Conservation (phyloP, 2,329 filamentous ascomycete species). For the Chaetoscypha palmicola region DNA sequence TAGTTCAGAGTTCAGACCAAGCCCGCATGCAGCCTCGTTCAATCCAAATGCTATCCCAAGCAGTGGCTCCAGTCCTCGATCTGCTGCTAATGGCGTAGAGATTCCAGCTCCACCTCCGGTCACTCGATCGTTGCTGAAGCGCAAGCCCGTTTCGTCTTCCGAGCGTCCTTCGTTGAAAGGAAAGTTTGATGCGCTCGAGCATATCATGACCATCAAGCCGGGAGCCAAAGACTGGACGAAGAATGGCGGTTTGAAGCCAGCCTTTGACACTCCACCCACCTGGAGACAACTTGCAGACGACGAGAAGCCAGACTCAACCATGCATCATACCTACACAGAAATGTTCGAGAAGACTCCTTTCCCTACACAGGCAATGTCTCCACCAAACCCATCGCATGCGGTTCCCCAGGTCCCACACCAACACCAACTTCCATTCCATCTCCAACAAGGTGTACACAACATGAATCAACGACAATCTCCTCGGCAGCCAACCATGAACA, state of each 20-base stretch:
- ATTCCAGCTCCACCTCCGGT: slow-evolving; percentile 33
- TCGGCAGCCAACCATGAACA: slow-evolving; percentile 70
- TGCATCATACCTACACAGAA: slow-evolving; percentile 63
- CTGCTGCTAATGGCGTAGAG: slow-evolving; percentile 34
- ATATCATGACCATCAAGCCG: slow-evolving; percentile 48
- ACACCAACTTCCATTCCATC: slow-evolving; percentile 75
- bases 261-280: slow-evolving; percentile 76
- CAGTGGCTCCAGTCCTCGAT: slow-evolving; percentile 64
- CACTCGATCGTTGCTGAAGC: slow-evolving; percentile 50
- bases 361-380: slow-evolving; percentile 50
- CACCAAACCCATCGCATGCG: slow-evolving; percentile 61
- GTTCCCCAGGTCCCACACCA: slow-evolving; percentile 72
- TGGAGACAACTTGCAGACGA: slow-evolving; percentile 71
- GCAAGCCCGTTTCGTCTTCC: slow-evolving; percentile 59
- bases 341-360: slow-evolving; percentile 67
- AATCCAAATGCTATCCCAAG: slow-evolving; percentile 59
- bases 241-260: slow-evolving; percentile 76
- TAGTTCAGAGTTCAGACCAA: slow-evolving; percentile 77
- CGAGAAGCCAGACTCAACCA: slow-evolving; percentile 61
- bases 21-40: slow-evolving; percentile 72
- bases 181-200: slow-evolving; percentile 55
- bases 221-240: slow-evolving; percentile 58
- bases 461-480: slow-evolving; percentile 64
- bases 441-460: slow-evolving; percentile 66
- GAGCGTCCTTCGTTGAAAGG: slow-evolving; percentile 47